Evolutionary conservation across 176 grass and related monocot species (phyloP).

Genomic region (barley (Hordeum vulgare)): MorexV3_pseudomolecules_assembly NC_058524.1:42646028-42646527

Average conservation of each 20-base stretch:
- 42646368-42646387: background rate
- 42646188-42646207: background rate
- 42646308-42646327: background rate
- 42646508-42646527: slow-evolving; percentile 94
- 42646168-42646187: background rate
- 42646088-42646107: background rate
- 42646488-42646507: slow-evolving; percentile 77
- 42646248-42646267: background rate
- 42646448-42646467: background rate
- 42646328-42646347: background rate
- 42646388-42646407: background rate
- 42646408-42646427: background rate
- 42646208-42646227: background rate
- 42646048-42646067: background rate
- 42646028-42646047: background rate
- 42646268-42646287: background rate
- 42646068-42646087: background rate
- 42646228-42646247: background rate
- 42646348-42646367: background rate
- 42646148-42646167: background rate
- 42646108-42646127: background rate
- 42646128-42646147: background rate
- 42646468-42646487: slow-evolving; percentile 65
- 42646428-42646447: background rate
- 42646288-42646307: background rate